These are phyloP conservation scores for Termitomyces heimii DNA, from an alignment of 768 basidiomycete genomes.

Conservation along the genomic window DNA sequence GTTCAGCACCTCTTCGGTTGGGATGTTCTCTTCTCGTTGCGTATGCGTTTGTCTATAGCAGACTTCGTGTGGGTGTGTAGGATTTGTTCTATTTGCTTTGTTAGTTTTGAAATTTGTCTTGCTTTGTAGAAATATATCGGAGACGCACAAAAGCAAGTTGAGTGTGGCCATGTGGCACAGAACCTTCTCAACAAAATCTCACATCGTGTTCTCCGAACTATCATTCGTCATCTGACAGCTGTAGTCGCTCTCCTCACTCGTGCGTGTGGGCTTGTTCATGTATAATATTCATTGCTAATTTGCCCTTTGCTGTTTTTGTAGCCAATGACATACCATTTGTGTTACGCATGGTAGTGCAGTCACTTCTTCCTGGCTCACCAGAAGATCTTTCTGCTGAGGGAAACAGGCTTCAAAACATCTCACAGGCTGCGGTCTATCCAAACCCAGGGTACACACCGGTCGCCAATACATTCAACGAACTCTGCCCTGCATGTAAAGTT, in stretches of 20 bases:
- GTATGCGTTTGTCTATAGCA: conserved; percentile 50
- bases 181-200: conserved; percentile 45
- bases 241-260: conserved; percentile 37
- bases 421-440: conserved; percentile 17
- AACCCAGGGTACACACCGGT: conserved; percentile 25
- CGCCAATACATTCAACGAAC: conserved; percentile 44
- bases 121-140: conserved; percentile 40
- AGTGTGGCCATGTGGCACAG: conserved; percentile 50
- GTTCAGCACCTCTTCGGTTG: conserved; percentile 57
- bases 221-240: conserved; percentile 52
- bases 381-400: conserved; percentile 32
- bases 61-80: conserved; percentile 43
- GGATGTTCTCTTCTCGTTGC: conserved; percentile 43
- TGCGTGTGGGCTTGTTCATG: conserved; percentile 22
- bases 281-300: background rate
- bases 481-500: conserved; percentile 69
- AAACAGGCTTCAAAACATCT: conserved; percentile 20
- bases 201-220: conserved; percentile 43
- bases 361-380: conserved; percentile 44
- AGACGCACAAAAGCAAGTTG: conserved; percentile 31
- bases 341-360: conserved; percentile 53
- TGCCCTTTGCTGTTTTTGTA: conserved; percentile 18
- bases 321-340: conserved; percentile 64
- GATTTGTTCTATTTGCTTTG: background rate
- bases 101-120: background rate